These are phyloP conservation scores for Acanthamoeba lenticulata DNA, from an alignment of 208 protist genomes.

Conservation along the genomic window DNA sequence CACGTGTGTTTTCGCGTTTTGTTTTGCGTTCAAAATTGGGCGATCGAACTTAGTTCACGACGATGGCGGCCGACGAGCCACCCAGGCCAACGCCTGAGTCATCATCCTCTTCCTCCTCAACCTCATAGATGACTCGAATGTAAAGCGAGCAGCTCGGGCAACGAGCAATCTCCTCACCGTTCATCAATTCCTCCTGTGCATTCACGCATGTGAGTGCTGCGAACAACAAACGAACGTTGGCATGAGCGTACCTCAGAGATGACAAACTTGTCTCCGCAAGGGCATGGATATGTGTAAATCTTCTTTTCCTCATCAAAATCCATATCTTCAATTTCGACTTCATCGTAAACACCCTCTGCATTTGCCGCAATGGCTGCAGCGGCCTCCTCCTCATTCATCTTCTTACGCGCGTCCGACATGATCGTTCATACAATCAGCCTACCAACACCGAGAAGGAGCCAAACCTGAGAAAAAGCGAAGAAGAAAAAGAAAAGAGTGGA, in stretches of 20 bases:
- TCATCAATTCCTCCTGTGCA: conserved; percentile 83
- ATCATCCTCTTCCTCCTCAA: conserved; percentile 69
- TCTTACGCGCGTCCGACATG: not conserved
- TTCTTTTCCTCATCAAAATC: conserved; percentile 83
- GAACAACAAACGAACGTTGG: not conserved
- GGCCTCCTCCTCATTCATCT: not conserved
- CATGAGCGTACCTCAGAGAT: conserved; percentile 76
- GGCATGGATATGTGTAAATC: conserved; percentile 86
- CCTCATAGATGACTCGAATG: conserved; percentile 86
- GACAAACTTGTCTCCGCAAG: conserved; percentile 85
- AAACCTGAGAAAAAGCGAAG: too few relatives aligned
- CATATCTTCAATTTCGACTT: conserved; percentile 88
- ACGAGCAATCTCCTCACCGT: conserved; percentile 87
- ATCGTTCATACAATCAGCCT: too few relatives aligned
- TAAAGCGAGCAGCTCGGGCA: conserved; percentile 90
- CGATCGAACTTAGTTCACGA: not conserved
- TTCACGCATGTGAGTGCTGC: not conserved
- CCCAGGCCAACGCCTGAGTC: not conserved
- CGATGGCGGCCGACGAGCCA: not conserved
- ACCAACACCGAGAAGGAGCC: too few relatives aligned
- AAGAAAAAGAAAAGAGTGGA: too few relatives aligned
- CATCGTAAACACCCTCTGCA: conserved; percentile 74
- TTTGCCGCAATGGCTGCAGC: not conserved
- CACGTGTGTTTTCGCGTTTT: not conserved
- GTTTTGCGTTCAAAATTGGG: not conserved